Evolutionary conservation across 2,329 filamentous ascomycete genomes (phyloP).

Genomic region (Elsinoe necatrix): DNA sequence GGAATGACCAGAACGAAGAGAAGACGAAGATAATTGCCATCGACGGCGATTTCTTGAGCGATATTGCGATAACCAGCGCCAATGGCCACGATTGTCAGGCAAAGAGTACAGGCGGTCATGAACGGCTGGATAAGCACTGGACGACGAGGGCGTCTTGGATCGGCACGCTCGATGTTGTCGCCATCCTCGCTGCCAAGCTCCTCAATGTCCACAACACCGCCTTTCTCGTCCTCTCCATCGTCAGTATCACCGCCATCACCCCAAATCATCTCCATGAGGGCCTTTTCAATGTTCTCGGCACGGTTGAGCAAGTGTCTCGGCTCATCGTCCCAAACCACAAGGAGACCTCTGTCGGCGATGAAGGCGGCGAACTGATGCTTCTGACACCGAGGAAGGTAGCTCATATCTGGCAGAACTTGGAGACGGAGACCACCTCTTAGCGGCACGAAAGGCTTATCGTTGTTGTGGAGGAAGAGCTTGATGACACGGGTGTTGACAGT

Average conservation of each 20-base stretch:
- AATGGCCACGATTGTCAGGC: conserved; percentile 45
- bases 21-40: conserved; percentile 46
- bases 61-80: conserved; percentile 50
- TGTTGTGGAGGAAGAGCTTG: conserved; percentile 49
- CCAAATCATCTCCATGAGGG: conserved; percentile 54
- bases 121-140: conserved; percentile 48
- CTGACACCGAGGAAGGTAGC: conserved; percentile 50
- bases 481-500: conserved; percentile 59
- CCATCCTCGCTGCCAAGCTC: conserved; percentile 24
- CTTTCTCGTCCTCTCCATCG: conserved; percentile 35
- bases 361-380: conserved; percentile 61
- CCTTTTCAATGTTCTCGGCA: conserved; percentile 44
- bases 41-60: conserved; percentile 47
- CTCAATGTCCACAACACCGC: conserved; percentile 26
- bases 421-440: conserved; percentile 50
- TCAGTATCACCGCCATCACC: conserved; percentile 34
- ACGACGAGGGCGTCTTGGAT: conserved; percentile 37
- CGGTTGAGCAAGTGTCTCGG: conserved; percentile 48
- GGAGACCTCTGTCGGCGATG: conserved; percentile 48
- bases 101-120: conserved; percentile 46
- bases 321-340: conserved; percentile 59
- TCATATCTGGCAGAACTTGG: conserved; percentile 53
- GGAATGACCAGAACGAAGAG: conserved; percentile 46
- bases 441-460: conserved; percentile 48
- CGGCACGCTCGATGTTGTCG: conserved; percentile 33